These are phyloP conservation scores for Verticillium tricorpus DNA, from an alignment of 2,329 filamentous ascomycete species.

Conservation along the genomic window DNA sequence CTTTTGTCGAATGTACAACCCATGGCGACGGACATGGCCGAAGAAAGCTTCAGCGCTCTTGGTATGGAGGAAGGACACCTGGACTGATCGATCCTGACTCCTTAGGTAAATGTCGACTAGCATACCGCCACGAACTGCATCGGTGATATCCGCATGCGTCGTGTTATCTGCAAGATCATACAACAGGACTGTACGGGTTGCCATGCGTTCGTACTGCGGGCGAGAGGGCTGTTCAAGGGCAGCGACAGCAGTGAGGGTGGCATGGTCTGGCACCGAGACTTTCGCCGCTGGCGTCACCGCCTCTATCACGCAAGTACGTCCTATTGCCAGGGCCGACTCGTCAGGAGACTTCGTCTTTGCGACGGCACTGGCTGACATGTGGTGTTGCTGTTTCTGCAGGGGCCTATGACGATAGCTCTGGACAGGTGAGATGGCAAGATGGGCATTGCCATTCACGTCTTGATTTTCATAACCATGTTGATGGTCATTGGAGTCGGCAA, in stretches of 20 bases:
- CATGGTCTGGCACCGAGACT: background rate
- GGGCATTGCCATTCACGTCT: background rate
- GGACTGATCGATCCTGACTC: conserved; percentile 52
- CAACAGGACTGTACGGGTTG: conserved; percentile 57
- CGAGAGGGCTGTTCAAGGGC: background rate
- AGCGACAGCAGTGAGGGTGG: background rate
- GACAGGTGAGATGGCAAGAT: background rate
- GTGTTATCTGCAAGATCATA: conserved; percentile 56
- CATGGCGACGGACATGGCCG: conserved; percentile 57
- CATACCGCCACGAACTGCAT: conserved; percentile 63
- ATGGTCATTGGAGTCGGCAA: background rate
- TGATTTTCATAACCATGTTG: background rate
- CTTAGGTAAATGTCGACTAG: conserved; percentile 66
- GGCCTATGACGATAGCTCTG: background rate
- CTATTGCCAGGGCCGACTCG: background rate
- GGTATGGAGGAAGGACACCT: conserved; percentile 66
- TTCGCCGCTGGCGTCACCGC: background rate
- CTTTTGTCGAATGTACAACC: conserved; percentile 65
- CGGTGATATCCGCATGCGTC: conserved; percentile 62
- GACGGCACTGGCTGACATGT: too few species aligned
- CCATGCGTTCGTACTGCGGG: conserved; percentile 29
- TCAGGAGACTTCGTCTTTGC: background rate
- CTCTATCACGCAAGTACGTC: conserved; percentile 1
- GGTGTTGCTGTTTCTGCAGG: background rate
- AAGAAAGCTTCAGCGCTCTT: conserved; percentile 61